Percentiles rank a stretch among this genome's conserved stretches.
Evolutionary conservation across 176 grass and related monocot species (phyloP).

Genomic region (Lolium rigidum): DNA sequence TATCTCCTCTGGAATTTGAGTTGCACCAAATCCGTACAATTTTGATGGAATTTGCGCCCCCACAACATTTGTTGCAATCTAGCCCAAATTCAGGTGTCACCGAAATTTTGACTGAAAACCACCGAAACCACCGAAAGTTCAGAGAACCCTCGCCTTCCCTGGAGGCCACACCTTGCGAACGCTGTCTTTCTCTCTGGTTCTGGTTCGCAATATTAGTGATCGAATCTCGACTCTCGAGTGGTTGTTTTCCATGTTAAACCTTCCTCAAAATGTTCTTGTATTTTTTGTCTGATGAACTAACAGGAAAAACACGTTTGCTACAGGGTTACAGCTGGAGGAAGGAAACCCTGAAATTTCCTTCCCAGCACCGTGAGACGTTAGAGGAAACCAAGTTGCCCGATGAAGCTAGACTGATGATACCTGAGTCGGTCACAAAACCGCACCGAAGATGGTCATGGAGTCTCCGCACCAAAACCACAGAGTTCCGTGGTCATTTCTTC

Average conservation of each 20-base stretch:
- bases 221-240: too few relatives aligned
- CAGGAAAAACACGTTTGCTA: background rate
- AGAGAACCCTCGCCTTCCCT: background rate
- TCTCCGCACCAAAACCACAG: background rate
- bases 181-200: background rate
- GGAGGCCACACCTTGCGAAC: background rate
- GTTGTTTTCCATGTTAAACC: background rate
- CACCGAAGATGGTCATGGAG: background rate
- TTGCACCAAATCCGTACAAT: too few relatives aligned
- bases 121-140: background rate
- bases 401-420: background rate
- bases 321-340: background rate
- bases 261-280: background rate
- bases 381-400: background rate
- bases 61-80: too few relatives aligned
- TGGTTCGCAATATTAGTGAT: background rate
- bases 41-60: too few relatives aligned
- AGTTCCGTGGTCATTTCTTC: background rate
- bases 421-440: too few relatives aligned
- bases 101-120: too few relatives aligned
- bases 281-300: background rate
- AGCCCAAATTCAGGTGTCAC: too few relatives aligned
- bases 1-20: too few relatives aligned
- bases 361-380: background rate
- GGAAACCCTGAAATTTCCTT: background rate